Percentiles rank a stretch among this genome's conserved stretches.
Evolutionary conservation across 768 basidiomycete genomes (phyloP).

Genomic region (Mycena pura): DNA sequence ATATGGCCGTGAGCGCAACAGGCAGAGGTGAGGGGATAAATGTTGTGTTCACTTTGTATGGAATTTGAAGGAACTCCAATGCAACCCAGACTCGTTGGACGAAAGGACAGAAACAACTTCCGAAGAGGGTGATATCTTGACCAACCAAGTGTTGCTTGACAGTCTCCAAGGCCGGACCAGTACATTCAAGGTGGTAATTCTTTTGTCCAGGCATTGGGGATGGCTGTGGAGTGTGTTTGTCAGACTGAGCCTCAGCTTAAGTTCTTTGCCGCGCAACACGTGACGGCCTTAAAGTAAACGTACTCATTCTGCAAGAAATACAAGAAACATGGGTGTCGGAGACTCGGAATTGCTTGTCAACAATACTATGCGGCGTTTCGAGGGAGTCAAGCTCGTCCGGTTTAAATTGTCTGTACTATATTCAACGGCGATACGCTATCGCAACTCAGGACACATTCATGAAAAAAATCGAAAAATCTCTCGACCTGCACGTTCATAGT

Average conservation of each 20-base stretch:
- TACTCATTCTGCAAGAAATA: no score
- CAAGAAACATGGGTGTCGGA: no score
- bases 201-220: constrained; percentile 23
- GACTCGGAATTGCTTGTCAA: no score
- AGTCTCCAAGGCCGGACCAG: constrained; percentile 61
- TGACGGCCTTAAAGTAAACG: no score
- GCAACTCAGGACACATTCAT: constrained; percentile 63
- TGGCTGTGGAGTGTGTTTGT: no score
- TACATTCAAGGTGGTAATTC: constrained; percentile 47
- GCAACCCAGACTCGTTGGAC: constrained; percentile 84
- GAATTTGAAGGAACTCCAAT: constrained; percentile 71
- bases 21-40: no score
- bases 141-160: constrained; percentile 53
- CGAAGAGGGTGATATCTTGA: constrained; percentile 70
- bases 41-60: constrained; percentile 61
- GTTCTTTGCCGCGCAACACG: no score
- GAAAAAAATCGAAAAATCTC: constrained; percentile 69
- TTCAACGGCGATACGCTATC: constrained; percentile 71
- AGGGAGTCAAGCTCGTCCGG: no score
- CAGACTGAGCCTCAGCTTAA: no score
- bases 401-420: not conserved
- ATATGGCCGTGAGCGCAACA: constrained; percentile 25
- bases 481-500: constrained; percentile 50
- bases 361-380: no score
- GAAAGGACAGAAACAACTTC: constrained; percentile 80